Conservation (phyloP, 495 filamentous ascomycete species). For the Acidomyces sp. region DNA sequence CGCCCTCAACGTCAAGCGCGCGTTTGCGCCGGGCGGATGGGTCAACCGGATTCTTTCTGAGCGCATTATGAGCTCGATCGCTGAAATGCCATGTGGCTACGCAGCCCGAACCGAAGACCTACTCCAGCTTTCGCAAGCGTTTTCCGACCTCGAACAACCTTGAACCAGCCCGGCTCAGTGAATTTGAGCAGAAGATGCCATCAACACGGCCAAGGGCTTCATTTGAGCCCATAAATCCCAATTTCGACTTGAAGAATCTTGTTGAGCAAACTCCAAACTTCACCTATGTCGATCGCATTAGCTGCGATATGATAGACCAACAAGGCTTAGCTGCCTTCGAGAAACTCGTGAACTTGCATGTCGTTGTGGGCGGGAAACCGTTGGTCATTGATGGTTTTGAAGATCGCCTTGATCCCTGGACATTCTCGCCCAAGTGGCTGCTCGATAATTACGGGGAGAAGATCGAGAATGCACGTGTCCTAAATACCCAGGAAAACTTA, state of each 20-base stretch:
- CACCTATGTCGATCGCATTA: slow-evolving; percentile 62
- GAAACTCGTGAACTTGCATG: slow-evolving; percentile 61
- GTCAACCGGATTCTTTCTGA: too few relatives aligned
- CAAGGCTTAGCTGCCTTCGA: slow-evolving; percentile 65
- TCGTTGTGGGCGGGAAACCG: slow-evolving; percentile 71
- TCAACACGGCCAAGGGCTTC: slow-evolving; percentile 49
- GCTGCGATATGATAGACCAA: slow-evolving; percentile 56
- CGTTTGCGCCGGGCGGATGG: too few relatives aligned
- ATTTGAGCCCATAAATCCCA: slow-evolving; percentile 75
- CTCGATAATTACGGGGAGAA: slow-evolving; percentile 58
- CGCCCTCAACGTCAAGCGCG: too few relatives aligned
- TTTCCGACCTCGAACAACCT: too few relatives aligned
- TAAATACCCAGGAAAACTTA: slow-evolving; percentile 52
- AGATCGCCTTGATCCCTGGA: slow-evolving; percentile 47
- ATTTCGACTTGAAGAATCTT: slow-evolving; percentile 59
- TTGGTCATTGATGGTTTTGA: slow-evolving; percentile 81
- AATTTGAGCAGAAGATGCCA: slow-evolving; percentile 63
- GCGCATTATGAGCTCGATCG: too few relatives aligned
- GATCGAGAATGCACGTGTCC: slow-evolving; percentile 58
- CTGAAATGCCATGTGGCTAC: too few relatives aligned
- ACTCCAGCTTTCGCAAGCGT: too few relatives aligned
- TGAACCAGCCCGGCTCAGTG: too few relatives aligned
- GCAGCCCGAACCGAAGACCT: too few relatives aligned
- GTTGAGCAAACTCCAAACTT: slow-evolving; percentile 73
- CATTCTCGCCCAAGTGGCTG: slow-evolving; percentile 74